These are phyloP conservation scores for Cutaneotrichosporon sp. DNA, from an alignment of 1,284 basidiomycete genomes.

Conservation along the genomic window DNA sequence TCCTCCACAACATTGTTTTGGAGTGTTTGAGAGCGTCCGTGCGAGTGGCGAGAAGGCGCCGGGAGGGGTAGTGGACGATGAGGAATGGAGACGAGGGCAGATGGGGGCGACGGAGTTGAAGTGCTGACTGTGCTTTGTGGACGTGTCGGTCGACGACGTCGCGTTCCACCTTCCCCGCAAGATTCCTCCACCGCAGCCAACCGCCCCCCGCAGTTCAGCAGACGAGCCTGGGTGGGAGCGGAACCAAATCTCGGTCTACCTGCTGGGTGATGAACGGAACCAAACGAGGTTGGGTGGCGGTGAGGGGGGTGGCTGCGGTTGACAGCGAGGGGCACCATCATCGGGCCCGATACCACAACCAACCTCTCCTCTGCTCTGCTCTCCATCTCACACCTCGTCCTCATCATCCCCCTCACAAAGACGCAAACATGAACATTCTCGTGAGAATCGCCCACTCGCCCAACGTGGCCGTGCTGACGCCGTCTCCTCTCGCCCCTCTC, in stretches of 20 bases:
- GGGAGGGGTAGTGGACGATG: background rate
- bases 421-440: slow-evolving; percentile 43
- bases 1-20: background rate
- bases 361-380: background rate
- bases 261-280: no score
- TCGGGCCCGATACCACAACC: background rate
- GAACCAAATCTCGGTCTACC: background rate
- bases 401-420: background rate
- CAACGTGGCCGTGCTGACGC: slow-evolving; percentile 3
- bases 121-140: background rate
- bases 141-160: no score
- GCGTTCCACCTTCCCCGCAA: background rate
- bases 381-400: background rate
- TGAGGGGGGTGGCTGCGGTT: background rate
- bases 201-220: background rate
- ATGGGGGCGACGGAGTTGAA: background rate
- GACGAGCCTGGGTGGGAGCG: background rate
- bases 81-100: background rate
- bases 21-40: background rate
- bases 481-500: slow-evolving; percentile 5
- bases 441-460: slow-evolving; percentile 24
- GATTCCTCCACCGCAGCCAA: no score
- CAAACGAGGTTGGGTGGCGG: slow-evolving; percentile 7
- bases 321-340: background rate
- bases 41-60: background rate